Conservation (phyloP, 768 basidiomycete species). For the Tephrocybe rancida region DNA sequence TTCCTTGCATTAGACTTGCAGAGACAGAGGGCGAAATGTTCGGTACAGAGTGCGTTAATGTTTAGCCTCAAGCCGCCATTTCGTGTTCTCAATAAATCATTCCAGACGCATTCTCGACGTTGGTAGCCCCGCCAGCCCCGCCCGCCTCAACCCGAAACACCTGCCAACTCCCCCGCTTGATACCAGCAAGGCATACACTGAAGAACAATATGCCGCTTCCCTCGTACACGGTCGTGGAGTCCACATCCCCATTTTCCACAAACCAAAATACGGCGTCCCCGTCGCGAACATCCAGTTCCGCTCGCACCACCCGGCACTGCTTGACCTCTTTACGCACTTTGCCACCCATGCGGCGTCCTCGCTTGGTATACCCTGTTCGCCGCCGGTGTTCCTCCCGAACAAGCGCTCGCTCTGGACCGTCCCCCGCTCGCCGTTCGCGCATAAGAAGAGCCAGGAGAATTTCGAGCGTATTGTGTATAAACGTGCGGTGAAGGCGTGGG, state of each 20-base stretch:
- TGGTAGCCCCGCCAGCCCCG: background rate
- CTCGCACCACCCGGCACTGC: slow-evolving; percentile 64
- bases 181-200: slow-evolving; percentile 26
- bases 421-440: slow-evolving; percentile 79
- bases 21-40: slow-evolving; percentile 20
- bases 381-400: slow-evolving; percentile 67
- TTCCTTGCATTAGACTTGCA: slow-evolving; percentile 9
- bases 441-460: slow-evolving; percentile 96
- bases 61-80: too few species aligned
- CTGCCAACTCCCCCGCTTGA: slow-evolving; percentile 17
- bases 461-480: slow-evolving; percentile 86
- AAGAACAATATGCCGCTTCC: slow-evolving; percentile 53
- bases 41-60: slow-evolving; percentile 8
- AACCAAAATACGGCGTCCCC: slow-evolving; percentile 68
- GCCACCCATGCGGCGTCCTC: slow-evolving; percentile 83
- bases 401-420: slow-evolving; percentile 87
- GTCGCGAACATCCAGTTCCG: slow-evolving; percentile 85
- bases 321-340: slow-evolving; percentile 85
- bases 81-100: background rate
- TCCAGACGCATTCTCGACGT: slow-evolving; percentile 5
- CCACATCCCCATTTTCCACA: slow-evolving; percentile 56
- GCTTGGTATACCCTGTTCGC: slow-evolving; percentile 77
- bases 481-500: slow-evolving; percentile 88
- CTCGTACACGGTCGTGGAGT: slow-evolving; percentile 65
- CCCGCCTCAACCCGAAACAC: slow-evolving; percentile 17